Conservation (phyloP, 2,329 filamentous ascomycete genomes). For the Pseudodiploospora longispora region DNA sequence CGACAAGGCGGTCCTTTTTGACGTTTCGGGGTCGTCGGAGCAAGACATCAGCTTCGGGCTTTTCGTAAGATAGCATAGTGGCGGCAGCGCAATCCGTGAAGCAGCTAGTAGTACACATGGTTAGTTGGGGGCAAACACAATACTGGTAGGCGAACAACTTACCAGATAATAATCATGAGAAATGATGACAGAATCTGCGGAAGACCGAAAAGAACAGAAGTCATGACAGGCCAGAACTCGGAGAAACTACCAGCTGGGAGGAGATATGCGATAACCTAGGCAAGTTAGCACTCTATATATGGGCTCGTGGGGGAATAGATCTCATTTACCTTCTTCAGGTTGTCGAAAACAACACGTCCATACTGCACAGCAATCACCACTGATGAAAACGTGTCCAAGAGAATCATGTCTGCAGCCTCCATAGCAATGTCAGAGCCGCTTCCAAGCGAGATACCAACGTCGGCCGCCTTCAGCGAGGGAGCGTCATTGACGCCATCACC, state of each 20-base stretch:
- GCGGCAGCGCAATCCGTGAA: slow-evolving; percentile 72
- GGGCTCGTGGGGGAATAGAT: slow-evolving; percentile 13
- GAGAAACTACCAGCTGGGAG: slow-evolving; percentile 66
- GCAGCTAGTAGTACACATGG: slow-evolving; percentile 36
- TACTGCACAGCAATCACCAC: slow-evolving; percentile 66
- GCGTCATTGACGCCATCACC: slow-evolving; percentile 85
- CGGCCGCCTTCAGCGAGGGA: slow-evolving; percentile 69
- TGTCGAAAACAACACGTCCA: slow-evolving; percentile 70
- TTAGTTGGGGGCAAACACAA: not conserved
- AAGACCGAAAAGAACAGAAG: slow-evolving; percentile 62
- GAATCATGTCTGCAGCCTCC: slow-evolving; percentile 72
- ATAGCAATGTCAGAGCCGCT: slow-evolving; percentile 78
- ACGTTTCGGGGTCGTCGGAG: slow-evolving; percentile 59
- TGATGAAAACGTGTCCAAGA: slow-evolving; percentile 66
- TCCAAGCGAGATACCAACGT: slow-evolving; percentile 76
- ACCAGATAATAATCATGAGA: slow-evolving; percentile 62
- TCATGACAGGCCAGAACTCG: slow-evolving; percentile 70
- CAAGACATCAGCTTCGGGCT: slow-evolving; percentile 68
- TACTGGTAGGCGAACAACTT: slow-evolving; percentile 5
- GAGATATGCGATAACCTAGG: slow-evolving; percentile 51
- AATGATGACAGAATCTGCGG: slow-evolving; percentile 68
- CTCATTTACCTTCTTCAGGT: slow-evolving; percentile 59
- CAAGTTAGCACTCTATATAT: not conserved
- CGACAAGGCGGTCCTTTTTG: slow-evolving; percentile 63
- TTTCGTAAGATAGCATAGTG: slow-evolving; percentile 67